phyloP scores from a whole-genome alignment of 2,329 filamentous ascomycete genomes.

The Beauveria australis region DNA sequence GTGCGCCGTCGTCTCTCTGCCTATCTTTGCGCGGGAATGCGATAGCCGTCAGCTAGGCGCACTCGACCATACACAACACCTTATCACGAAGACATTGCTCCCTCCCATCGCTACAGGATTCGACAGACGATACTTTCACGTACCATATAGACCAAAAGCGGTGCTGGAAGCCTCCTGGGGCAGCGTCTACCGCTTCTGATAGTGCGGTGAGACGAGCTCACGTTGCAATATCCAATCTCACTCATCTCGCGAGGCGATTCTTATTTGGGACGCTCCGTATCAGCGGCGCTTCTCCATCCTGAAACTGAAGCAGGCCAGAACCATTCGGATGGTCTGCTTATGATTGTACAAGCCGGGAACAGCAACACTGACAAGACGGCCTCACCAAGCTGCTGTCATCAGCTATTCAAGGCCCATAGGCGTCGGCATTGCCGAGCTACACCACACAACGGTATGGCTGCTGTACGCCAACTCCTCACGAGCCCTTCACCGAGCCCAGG shows the following conservation, averaged over 20 bases:
- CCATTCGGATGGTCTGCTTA: neutral
- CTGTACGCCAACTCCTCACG: conserved; percentile 29
- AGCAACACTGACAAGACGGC: neutral
- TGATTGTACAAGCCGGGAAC: neutral
- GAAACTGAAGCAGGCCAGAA: neutral
- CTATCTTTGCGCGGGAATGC: neutral
- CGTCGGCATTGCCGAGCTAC: neutral
- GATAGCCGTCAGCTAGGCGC: neutral
- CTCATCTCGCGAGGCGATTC: neutral
- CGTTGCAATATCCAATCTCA: neutral
- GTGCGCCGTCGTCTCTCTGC: neutral
- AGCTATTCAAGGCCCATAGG: neutral
- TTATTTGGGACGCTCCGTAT: neutral
- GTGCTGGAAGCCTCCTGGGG: no score
- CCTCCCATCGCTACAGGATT: neutral
- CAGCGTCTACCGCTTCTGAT: neutral
- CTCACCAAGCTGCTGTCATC: no score
- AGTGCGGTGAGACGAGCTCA: neutral
- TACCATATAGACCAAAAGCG: neutral
- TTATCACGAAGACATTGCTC: neutral
- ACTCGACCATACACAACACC: neutral
- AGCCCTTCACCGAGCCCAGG: conserved; percentile 25
- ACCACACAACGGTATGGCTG: conserved; percentile 23
- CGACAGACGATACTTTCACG: neutral
- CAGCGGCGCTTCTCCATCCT: neutral